Conservation (phyloP, 805 yeast species). For the Wickerhamomyces bisporus region DNA sequence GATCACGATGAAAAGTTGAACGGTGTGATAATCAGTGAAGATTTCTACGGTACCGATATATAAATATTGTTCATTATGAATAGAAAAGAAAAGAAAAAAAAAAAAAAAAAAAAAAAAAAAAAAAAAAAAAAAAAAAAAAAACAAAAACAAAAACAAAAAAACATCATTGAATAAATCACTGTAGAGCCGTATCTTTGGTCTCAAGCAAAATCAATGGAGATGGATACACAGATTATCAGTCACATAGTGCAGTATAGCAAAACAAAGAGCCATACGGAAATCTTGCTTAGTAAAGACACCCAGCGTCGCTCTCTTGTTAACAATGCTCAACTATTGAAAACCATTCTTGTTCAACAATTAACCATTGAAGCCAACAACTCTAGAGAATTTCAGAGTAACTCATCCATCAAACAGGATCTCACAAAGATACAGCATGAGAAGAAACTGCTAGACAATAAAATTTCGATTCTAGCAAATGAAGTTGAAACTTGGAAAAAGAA, state of each 20-base stretch:
- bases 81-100: too few relatives aligned
- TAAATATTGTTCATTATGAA: too few relatives aligned
- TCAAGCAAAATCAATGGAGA: too few relatives aligned
- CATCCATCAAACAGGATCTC: conserved; percentile 17
- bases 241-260: conserved; percentile 5
- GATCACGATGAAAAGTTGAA: neutral
- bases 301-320: conserved; percentile 16
- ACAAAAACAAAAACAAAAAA: too few relatives aligned
- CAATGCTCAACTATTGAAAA: conserved; percentile 14
- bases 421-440: conserved; percentile 18
- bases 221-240: neutral
- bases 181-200: too few relatives aligned
- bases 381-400: conserved; percentile 11
- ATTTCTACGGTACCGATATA: too few relatives aligned
- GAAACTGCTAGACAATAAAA: conserved; percentile 18
- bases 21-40: neutral
- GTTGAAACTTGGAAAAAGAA: conserved; percentile 24
- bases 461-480: conserved; percentile 13
- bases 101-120: too few relatives aligned
- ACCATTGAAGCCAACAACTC: conserved; percentile 9
- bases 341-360: conserved; percentile 16
- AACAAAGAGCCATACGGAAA: conserved; percentile 5
- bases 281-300: conserved; percentile 10
- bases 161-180: too few relatives aligned
- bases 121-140: too few relatives aligned